These are phyloP conservation scores for Diplogelasinospora grovesii DNA, from an alignment of 495 filamentous ascomycete genomes.

Conservation along the genomic window DNA sequence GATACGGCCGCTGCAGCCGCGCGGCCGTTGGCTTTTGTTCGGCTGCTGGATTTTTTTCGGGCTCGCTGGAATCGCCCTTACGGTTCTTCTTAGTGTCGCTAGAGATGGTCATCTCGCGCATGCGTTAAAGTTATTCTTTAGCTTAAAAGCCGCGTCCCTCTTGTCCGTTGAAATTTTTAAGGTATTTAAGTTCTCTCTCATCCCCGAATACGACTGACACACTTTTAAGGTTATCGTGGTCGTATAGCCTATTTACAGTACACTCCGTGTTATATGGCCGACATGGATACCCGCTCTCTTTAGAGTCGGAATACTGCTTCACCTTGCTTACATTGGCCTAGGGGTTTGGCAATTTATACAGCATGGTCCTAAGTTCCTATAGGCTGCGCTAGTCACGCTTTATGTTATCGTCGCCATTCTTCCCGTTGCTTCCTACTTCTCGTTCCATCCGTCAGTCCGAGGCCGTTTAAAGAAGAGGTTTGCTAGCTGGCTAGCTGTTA, in stretches of 20 bases:
- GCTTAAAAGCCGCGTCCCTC: neutral
- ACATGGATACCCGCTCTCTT: neutral
- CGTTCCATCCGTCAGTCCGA: neutral
- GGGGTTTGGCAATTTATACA: neutral
- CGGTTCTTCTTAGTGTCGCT: neutral
- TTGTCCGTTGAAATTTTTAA: neutral
- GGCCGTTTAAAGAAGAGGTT: neutral
- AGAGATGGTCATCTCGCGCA: neutral
- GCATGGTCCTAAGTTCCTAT: neutral
- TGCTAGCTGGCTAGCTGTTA: neutral
- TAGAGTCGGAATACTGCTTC: neutral
- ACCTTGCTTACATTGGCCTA: neutral
- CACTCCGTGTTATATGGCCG: too few species aligned
- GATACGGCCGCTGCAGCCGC: neutral
- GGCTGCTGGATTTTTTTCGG: neutral
- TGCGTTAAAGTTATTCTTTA: neutral
- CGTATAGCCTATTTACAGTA: neutral
- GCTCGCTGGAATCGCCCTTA: neutral
- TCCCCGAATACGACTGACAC: neutral
- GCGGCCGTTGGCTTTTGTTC: neutral
- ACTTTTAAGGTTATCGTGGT: neutral
- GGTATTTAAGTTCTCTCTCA: conserved; percentile 1
- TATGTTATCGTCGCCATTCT: neutral
- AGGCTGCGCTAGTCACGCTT: neutral
- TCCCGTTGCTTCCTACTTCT: neutral